A percentile compares a stretch with the other conserved stretches of the same genome.
phyloP scores from a whole-genome alignment of 495 filamentous ascomycete species.

The Lasiosphaeria ovina region DNA sequence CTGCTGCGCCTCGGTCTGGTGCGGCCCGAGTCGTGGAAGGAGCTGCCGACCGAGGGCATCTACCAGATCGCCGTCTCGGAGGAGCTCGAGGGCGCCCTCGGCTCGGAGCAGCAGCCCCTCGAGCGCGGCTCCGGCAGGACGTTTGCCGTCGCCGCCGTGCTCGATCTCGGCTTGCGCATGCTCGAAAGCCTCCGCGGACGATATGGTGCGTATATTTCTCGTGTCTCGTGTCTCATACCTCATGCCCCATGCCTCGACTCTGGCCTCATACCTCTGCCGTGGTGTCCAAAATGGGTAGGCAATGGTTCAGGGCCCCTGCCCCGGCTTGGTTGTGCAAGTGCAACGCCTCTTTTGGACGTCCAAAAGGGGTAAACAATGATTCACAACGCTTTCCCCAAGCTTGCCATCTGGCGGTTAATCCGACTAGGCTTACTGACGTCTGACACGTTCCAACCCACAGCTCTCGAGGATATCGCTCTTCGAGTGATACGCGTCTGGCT shows the following conservation, averaged over 20 bases:
- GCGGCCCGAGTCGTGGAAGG: not conserved
- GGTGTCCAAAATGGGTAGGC: too few species aligned
- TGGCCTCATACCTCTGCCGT: too few species aligned
- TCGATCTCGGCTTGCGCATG: constrained; percentile 25
- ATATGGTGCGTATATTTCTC: constrained; percentile 7
- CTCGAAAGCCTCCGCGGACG: constrained; percentile 19
- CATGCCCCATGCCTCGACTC: too few species aligned
- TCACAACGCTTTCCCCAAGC: too few species aligned
- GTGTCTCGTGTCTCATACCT: too few species aligned
- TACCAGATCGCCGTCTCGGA: constrained; percentile 24
- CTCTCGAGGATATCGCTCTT: constrained; percentile 19
- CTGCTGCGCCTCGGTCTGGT: constrained; percentile 1
- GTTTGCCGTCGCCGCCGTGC: constrained; percentile 17
- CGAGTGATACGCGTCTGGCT: constrained; percentile 19
- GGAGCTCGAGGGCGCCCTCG: constrained; percentile 12
- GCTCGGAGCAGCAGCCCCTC: constrained; percentile 8
- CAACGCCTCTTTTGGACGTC: too few species aligned
- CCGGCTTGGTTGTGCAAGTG: too few species aligned
- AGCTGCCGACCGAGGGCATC: constrained; percentile 15
- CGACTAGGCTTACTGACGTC: not conserved
- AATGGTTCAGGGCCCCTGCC: too few species aligned
- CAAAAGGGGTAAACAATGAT: too few species aligned
- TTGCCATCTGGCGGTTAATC: not conserved
- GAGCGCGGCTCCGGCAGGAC: constrained; percentile 17
- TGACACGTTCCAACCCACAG: constrained; percentile 8